phyloP scores from a whole-genome alignment of 108 stramenopile genomes.

The Ochromonas danica region DNA sequence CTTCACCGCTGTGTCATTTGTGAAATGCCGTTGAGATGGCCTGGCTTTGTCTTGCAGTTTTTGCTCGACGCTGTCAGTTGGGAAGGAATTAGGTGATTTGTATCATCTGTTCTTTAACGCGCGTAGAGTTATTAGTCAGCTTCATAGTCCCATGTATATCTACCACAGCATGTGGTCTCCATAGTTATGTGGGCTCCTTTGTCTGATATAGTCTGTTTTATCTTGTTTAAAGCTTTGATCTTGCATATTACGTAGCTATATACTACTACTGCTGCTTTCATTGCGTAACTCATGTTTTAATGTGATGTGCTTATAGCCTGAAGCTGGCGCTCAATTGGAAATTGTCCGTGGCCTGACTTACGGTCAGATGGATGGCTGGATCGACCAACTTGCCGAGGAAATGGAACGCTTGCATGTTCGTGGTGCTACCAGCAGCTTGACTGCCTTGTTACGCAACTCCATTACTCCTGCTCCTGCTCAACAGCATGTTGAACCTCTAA shows the following conservation, averaged over 20 bases:
- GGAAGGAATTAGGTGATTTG: too few relatives aligned
- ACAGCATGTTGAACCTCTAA: background rate
- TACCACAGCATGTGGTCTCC: background rate
- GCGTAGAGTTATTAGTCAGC: background rate
- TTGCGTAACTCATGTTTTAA: slow-evolving; percentile 2
- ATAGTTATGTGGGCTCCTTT: slow-evolving; percentile 4
- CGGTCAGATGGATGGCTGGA: background rate
- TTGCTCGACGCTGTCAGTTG: background rate
- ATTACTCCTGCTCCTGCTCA: background rate
- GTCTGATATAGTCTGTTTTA: background rate
- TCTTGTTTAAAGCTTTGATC: background rate
- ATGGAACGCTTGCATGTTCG: slow-evolving; percentile 7
- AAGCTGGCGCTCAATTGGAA: background rate
- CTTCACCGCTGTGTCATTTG: background rate
- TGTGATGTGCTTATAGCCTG: background rate
- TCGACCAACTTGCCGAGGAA: slow-evolving; percentile 9
- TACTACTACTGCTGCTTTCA: too few relatives aligned
- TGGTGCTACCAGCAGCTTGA: background rate
- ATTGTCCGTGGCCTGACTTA: background rate
- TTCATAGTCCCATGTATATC: slow-evolving; percentile 8
- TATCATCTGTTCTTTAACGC: background rate
- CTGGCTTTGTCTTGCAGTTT: background rate
- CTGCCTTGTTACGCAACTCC: background rate
- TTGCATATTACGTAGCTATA: background rate
- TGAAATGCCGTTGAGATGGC: background rate